Evolutionary conservation across 2,329 filamentous ascomycete genomes (phyloP).

Genomic region (Cryphonectria radicalis): DNA sequence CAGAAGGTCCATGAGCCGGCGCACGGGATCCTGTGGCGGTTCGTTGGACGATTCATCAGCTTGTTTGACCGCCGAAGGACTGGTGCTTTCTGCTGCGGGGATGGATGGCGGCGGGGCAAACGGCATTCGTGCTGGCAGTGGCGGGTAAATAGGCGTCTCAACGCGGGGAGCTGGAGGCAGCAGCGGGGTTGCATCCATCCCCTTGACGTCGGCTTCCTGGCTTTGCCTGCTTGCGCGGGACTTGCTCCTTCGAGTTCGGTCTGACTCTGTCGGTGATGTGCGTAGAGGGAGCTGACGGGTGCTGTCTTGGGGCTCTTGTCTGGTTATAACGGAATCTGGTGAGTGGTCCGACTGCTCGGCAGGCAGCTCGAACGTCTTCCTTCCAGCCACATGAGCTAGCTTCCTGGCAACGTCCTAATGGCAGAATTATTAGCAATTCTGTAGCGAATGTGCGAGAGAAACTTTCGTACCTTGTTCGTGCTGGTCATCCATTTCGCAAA

Average conservation of each 20-base stretch:
- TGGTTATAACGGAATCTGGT: constrained; percentile 27
- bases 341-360: constrained; percentile 24
- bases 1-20: constrained; percentile 32
- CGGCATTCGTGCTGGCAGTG: background rate
- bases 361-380: constrained; percentile 1
- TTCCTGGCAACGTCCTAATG: constrained; percentile 28
- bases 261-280: constrained; percentile 16
- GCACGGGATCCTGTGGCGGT: constrained; percentile 25
- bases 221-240: constrained; percentile 34
- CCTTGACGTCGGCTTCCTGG: constrained; percentile 34
- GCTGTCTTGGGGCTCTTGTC: constrained; percentile 28
- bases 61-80: background rate
- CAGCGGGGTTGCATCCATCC: constrained; percentile 33
- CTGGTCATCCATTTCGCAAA: constrained; percentile 55
- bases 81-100: background rate
- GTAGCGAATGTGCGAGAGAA: constrained; percentile 3
- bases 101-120: background rate
- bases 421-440: constrained; percentile 28
- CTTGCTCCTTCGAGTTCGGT: constrained; percentile 31
- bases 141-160: constrained; percentile 22
- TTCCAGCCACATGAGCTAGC: constrained; percentile 16
- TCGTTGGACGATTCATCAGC: constrained; percentile 19
- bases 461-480: background rate
- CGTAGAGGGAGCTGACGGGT: constrained; percentile 26
- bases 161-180: constrained; percentile 32